These are phyloP conservation scores for Myxozyma udenii DNA, from an alignment of 805 yeast genomes.

Conservation along the genomic window DNA sequence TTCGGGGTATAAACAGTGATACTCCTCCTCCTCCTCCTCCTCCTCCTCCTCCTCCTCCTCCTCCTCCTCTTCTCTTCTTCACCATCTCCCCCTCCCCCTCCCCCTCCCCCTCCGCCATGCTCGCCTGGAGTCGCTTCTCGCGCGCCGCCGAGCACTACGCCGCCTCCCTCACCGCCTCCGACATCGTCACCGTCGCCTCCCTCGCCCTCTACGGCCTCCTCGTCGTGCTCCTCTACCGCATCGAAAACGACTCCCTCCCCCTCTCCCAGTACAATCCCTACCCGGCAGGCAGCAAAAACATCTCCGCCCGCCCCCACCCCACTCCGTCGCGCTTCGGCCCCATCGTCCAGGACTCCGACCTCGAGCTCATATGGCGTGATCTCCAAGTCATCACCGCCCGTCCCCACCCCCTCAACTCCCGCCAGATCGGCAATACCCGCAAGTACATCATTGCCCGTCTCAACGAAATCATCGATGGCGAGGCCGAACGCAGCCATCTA, in stretches of 20 bases:
- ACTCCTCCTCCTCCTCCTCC: no score
- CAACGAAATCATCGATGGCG: slow-evolving; percentile 35
- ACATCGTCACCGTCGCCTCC: slow-evolving; percentile 40
- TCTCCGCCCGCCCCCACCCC: not conserved
- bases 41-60: no score
- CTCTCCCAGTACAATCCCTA: not conserved
- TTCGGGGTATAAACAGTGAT: no score
- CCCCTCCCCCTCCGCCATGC: not conserved
- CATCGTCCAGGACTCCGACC: not conserved
- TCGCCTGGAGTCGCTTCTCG: not conserved
- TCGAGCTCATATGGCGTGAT: slow-evolving; percentile 57
- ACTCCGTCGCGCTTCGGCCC: not conserved
- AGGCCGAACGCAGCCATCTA: slow-evolving; percentile 15
- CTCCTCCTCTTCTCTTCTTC: no score
- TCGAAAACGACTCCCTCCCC: slow-evolving; percentile 6
- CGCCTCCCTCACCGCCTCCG: slow-evolving; percentile 26
- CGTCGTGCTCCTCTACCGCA: slow-evolving; percentile 1
- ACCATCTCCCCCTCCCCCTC: no score
- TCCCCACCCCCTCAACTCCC: slow-evolving; percentile 76
- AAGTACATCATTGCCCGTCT: slow-evolving; percentile 54
- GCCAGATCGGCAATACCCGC: slow-evolving; percentile 71
- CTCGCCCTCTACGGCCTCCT: slow-evolving; percentile 31
- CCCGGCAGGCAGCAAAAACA: not conserved
- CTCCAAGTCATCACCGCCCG: slow-evolving; percentile 63
- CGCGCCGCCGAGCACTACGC: slow-evolving; percentile 5